phyloP scores from a whole-genome alignment of 2,329 filamentous ascomycete species.

The Beauveria australis region DNA sequence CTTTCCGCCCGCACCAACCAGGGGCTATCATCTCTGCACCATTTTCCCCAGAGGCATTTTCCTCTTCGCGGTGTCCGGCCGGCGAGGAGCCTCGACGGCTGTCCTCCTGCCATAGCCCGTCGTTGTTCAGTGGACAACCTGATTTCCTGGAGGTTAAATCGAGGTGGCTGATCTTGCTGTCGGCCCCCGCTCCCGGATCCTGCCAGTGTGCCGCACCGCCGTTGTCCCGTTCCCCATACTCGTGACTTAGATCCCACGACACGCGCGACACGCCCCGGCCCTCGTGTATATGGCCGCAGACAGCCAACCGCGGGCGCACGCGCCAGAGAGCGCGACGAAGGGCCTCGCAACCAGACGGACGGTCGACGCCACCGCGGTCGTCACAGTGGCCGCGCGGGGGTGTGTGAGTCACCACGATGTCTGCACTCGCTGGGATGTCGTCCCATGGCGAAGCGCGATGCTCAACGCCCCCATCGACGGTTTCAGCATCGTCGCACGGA shows the following conservation, averaged over 20 bases:
- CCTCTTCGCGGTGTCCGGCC: not conserved
- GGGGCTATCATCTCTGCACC: slow-evolving; percentile 25
- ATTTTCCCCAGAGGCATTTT: not conserved
- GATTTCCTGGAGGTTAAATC: not conserved
- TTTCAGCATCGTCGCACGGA: slow-evolving; percentile 7
- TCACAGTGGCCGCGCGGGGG: slow-evolving; percentile 56
- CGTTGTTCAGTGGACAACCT: not conserved
- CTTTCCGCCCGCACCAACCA: slow-evolving; percentile 40
- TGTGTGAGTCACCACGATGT: slow-evolving; percentile 65
- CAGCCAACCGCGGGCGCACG: slow-evolving; percentile 53
- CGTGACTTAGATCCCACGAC: slow-evolving; percentile 43
- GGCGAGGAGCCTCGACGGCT: not conserved
- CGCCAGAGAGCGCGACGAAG: slow-evolving; percentile 50
- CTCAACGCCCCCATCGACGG: slow-evolving; percentile 9
- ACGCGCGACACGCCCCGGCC: slow-evolving; percentile 57
- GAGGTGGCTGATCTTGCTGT: slow-evolving; percentile 29
- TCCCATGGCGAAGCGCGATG: slow-evolving; percentile 46
- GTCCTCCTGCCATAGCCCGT: not conserved
- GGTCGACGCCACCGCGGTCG: slow-evolving; percentile 26
- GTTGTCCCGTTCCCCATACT: slow-evolving; percentile 29
- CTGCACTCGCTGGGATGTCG: slow-evolving; percentile 49
- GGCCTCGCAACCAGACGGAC: slow-evolving; percentile 49
- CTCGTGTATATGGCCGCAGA: slow-evolving; percentile 68
- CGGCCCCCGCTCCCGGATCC: slow-evolving; percentile 46
- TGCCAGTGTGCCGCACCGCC: slow-evolving; percentile 40